Evolutionary conservation across 257 asterid genomes (phyloP).

Genomic region (Salvia rosmarinus): DNA sequence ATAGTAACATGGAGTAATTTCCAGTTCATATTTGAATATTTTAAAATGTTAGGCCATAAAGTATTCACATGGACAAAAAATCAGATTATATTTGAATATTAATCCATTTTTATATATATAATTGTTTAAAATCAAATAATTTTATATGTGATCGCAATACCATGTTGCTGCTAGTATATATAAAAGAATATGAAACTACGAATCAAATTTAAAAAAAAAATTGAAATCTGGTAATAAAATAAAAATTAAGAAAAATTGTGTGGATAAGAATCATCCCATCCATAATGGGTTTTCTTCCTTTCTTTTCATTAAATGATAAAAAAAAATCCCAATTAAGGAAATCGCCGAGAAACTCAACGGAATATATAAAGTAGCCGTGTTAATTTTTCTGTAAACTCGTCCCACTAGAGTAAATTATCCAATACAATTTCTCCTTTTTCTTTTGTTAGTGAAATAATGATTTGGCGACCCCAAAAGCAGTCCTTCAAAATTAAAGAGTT

Average conservation of each 20-base stretch:
- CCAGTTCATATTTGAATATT: too few species aligned
- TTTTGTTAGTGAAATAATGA: constrained; percentile 27
- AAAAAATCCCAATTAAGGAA: not conserved
- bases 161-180: too few species aligned
- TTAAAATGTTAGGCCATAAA: too few species aligned
- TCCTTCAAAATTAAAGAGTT: constrained; percentile 4
- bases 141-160: too few species aligned
- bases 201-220: too few species aligned
- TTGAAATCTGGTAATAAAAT: not conserved
- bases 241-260: not conserved
- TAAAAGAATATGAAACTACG: too few species aligned
- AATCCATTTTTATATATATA: too few species aligned
- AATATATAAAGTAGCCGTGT: not conserved
- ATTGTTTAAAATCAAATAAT: too few species aligned
- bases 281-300: not conserved
- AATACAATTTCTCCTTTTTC: not conserved
- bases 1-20: too few species aligned
- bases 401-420: not conserved
- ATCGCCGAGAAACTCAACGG: not conserved
- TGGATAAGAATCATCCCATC: not conserved
- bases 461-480: constrained; percentile 4
- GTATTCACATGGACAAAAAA: too few species aligned
- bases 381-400: not conserved
- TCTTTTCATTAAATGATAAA: not conserved
- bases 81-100: too few species aligned